phyloP scores from a whole-genome alignment of 306 rosid genomes.

The Dalbergia cultrata region DNA sequence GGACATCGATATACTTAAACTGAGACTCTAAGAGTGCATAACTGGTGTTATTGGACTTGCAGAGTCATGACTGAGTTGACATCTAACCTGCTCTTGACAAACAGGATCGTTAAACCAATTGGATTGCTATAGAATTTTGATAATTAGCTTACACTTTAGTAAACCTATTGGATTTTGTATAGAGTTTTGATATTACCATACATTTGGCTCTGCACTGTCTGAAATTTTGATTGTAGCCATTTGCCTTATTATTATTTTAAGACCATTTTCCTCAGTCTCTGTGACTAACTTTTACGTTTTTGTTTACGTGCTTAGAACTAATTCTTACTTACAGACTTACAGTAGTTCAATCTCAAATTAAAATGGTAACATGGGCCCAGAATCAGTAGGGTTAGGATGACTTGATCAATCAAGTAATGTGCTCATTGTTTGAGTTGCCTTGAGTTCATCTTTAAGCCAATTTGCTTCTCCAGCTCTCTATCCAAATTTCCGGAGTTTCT shows the following conservation, averaged over 20 bases:
- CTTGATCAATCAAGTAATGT: conserved; percentile 3
- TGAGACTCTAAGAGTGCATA: conserved; percentile 18
- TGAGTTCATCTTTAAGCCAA: neutral
- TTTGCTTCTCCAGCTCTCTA: conserved; percentile 19
- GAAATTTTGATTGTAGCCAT: conserved; percentile 4
- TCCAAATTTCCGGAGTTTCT: neutral
- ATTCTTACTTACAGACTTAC: conserved; percentile 17
- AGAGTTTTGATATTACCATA: conserved; percentile 3
- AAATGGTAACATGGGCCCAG: neutral
- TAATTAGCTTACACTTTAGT: neutral
- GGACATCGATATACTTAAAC: conserved; percentile 1
- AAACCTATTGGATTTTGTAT: neutral
- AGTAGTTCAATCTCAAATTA: conserved; percentile 4
- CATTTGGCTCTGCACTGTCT: conserved; percentile 13
- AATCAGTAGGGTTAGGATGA: conserved; percentile 12
- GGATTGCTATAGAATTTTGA: conserved; percentile 20
- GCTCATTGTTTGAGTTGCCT: neutral
- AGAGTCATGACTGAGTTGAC: conserved; percentile 11
- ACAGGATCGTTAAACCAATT: conserved; percentile 1
- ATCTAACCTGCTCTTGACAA: neutral
- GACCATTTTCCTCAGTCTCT: neutral
- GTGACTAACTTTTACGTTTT: neutral
- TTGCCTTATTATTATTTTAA: conserved; percentile 1
- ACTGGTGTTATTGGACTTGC: neutral
- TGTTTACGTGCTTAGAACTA: conserved; percentile 1